Evolutionary conservation across 257 asterid species (phyloP), one percentile per base, ranked within the genome.

Genomic region (Cruciata laevipes): DNA sequence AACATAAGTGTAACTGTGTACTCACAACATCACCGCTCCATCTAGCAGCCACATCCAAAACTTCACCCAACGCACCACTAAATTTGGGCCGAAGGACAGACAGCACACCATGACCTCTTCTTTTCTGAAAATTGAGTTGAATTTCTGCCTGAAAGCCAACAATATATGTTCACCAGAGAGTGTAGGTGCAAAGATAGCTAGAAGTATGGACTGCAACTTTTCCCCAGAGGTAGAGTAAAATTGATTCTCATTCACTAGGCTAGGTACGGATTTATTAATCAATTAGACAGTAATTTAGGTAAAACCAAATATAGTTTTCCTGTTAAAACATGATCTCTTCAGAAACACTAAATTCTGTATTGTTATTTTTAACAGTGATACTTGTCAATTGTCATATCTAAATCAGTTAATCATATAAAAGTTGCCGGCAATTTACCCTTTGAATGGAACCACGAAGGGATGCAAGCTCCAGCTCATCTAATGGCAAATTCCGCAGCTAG

Each of bases 21-120:
- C 97, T 80, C 61, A 94, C 99, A 80, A 94, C 99, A 79, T 94
- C 99, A 69, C 99, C 99, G 70, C 95, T 94, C 99, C 99, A 94
- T 82, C 95, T 83, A 74, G 91, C 99, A 77, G 97, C 96, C 76
- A 94, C 96, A 85, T 94, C 99, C 56, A 94, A 79, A 82, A 97
- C 97, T 79, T 94, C 99, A 61, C 99, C 99, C 84, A 94, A 74
- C 63, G 89, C 89, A 77, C 99, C 99, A 70, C 99, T 94, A 83
- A 94, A 94, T 80, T 94, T 94, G 65, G 99, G 99, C 73, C 86
- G 88, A 60, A 90, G 87, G 70, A 94, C 95, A 70, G 99, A 94
- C 68, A 94, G 69, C 69, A 82, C 82, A 52, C 99, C 99, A 73
- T 94, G 99, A 72, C 99, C 99, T 81, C 95, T 88, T 79, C 99